These are phyloP conservation scores for Trypanosoma lewisi DNA, from an alignment of 208 protist genomes.

Conservation along the genomic window DNA sequence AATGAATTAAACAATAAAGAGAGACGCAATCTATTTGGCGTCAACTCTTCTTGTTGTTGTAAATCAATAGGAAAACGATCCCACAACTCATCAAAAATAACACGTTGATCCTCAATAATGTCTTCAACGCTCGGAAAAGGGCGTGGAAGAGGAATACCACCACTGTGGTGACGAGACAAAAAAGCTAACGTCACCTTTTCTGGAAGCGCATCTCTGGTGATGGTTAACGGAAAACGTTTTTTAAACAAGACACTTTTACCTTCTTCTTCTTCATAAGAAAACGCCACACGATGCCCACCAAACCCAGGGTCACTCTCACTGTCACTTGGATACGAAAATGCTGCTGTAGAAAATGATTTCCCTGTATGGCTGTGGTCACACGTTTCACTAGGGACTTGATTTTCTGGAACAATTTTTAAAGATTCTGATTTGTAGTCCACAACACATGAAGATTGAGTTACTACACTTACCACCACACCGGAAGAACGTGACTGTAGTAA, in stretches of 20 bases:
- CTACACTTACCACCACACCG: conserved; percentile 52
- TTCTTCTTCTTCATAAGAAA: background rate
- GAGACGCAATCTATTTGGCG: conserved; percentile 63
- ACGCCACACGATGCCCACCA: background rate
- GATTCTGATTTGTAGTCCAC: conserved; percentile 32
- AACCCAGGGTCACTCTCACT: conserved; percentile 24
- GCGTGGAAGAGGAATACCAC: conserved; percentile 16
- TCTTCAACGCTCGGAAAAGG: conserved; percentile 34
- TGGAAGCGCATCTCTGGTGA: conserved; percentile 47
- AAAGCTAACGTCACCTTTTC: conserved; percentile 60
- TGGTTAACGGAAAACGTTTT: conserved; percentile 58
- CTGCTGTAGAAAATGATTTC: background rate
- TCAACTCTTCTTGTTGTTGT: conserved; percentile 79
- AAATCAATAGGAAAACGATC: conserved; percentile 66
- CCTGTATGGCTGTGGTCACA: conserved; percentile 6
- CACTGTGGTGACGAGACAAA: conserved; percentile 46
- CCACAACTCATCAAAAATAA: conserved; percentile 65
- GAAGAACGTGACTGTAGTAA: conserved; percentile 72
- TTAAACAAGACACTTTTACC: conserved; percentile 43
- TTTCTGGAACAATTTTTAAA: conserved; percentile 18
- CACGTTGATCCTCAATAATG: conserved; percentile 45
- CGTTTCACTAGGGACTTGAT: conserved; percentile 5
- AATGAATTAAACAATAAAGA: conserved; percentile 80
- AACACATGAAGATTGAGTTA: conserved; percentile 57
- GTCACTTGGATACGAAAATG: conserved; percentile 9